phyloP scores from a whole-genome alignment of 768 basidiomycete genomes.

The Gautieria morchelliformis region DNA sequence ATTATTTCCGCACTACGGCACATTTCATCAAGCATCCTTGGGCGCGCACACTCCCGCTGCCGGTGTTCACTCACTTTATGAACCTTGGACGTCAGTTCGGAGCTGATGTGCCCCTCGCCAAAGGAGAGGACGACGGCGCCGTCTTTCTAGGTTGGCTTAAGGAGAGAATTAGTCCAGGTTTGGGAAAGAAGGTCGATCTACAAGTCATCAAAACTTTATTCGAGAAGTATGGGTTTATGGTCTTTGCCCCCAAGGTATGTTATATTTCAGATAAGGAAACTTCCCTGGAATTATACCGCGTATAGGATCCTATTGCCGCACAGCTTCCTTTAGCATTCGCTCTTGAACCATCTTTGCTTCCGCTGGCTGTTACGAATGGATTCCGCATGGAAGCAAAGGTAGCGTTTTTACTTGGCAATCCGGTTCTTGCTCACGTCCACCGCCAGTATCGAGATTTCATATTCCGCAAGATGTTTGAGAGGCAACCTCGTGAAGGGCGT shows the following conservation, averaged over 20 bases:
- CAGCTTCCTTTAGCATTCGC: slow-evolving; percentile 71
- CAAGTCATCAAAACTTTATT: slow-evolving; percentile 57
- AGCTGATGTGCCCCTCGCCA: slow-evolving; percentile 3
- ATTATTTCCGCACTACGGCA: slow-evolving; percentile 62
- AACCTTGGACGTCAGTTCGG: slow-evolving; percentile 33
- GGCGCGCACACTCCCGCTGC: slow-evolving; percentile 55
- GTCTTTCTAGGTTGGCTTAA: slow-evolving; percentile 58
- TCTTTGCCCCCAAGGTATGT: slow-evolving; percentile 60
- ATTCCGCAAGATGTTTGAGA: slow-evolving; percentile 50
- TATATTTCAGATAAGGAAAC: background rate
- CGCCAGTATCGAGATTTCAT: slow-evolving; percentile 74
- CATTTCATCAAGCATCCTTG: slow-evolving; percentile 70
- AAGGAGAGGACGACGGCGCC: slow-evolving; percentile 69
- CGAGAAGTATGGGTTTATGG: slow-evolving; percentile 73
- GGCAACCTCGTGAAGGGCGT: slow-evolving; percentile 34
- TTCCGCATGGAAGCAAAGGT: slow-evolving; percentile 75
- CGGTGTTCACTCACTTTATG: slow-evolving; percentile 57
- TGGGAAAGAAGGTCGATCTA: slow-evolving; percentile 49
- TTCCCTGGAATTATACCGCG: background rate
- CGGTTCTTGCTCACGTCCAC: slow-evolving; percentile 2
- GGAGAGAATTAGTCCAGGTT: slow-evolving; percentile 56
- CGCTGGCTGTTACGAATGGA: slow-evolving; percentile 62
- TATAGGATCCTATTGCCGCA: slow-evolving; percentile 66
- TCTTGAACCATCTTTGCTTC: slow-evolving; percentile 65
- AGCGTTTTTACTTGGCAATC: slow-evolving; percentile 11